These are phyloP conservation scores for Geotrichum histeridarum DNA, from an alignment of 1,139 yeast species.

Conservation along the genomic window DNA sequence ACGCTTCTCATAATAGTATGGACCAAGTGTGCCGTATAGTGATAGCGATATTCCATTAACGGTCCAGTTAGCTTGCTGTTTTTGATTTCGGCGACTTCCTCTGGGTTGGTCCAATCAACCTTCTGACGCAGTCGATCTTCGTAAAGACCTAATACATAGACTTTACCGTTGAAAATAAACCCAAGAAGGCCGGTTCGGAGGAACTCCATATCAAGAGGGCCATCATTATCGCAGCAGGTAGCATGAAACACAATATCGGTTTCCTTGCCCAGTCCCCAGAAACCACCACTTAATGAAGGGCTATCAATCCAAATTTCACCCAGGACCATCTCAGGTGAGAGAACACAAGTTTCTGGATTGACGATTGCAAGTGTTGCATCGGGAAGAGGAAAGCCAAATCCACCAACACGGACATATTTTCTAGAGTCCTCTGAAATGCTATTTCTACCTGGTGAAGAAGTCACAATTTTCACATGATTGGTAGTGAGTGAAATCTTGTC, in stretches of 20 bases:
- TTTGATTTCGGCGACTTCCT: constrained; percentile 20
- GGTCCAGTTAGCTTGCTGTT: constrained; percentile 2
- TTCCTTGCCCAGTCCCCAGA: constrained; percentile 67
- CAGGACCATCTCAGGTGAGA: constrained; percentile 69
- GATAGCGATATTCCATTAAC: constrained; percentile 47
- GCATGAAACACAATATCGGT: constrained; percentile 80
- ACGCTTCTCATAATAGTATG: constrained; percentile 78
- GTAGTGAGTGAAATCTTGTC: constrained; percentile 78
- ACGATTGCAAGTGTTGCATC: constrained; percentile 92
- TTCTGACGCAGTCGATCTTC: constrained; percentile 85
- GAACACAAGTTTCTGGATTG: constrained; percentile 76
- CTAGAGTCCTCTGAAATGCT: constrained; percentile 43
- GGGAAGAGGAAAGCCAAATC: constrained; percentile 91
- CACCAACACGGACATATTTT: constrained; percentile 64
- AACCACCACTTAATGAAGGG: constrained; percentile 83
- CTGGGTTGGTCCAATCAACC: constrained; percentile 33
- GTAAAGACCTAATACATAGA: constrained; percentile 80
- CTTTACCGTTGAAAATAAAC: constrained; percentile 77
- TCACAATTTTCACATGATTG: constrained; percentile 67
- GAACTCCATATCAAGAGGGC: constrained; percentile 68
- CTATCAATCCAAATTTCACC: constrained; percentile 97
- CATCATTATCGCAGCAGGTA: constrained; percentile 64
- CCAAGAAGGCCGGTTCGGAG: constrained; percentile 89
- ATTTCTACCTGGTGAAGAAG: constrained; percentile 47
- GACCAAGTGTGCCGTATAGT: constrained; percentile 79